Base-by-base conservation (phyloP, 371 early-diverging fungal species). In the Haplosporangium sp. region DNA sequence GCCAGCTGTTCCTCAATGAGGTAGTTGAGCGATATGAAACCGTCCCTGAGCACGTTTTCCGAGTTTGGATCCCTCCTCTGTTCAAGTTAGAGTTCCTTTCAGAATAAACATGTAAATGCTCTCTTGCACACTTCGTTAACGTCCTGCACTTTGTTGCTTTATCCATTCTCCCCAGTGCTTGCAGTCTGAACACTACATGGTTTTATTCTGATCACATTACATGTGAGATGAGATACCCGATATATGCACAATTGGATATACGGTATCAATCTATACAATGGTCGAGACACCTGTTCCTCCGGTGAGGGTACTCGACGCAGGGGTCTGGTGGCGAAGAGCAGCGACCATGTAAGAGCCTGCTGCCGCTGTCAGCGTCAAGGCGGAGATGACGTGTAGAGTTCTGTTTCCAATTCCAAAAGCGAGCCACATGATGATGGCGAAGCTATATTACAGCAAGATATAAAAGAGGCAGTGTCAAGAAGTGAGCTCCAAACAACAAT, bases 221-320 rank as follows among this genome's bases (percentile, higher is more conserved):
- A 29, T 29, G 11, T 45, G 45, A 45, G 13, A 5, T 2, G 29
- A 29, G 29, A 29, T 29, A 29, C 2, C 29, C 29, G 29, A 29
- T 29, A 29, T 4, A 29, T 29, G 29, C 29, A 29, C 48, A 40
- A 18, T 40, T 43, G 36, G 29, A 18, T 8, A 18, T 8, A n/a
- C n/a, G 6, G 12, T 10, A 38, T 6, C 29, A n/a, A n/a, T 55
- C 62, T 74, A 74, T 53, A 74, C 74, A 23, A 74, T 69, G 53
- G 74, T 74, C 8, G 74, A 74, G 5, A 74, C 74, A 38, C 74
- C 74, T 10, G 69, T 41, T 1, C 74, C 74, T 68, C 74, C 74
- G 7, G 74, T 74, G 48, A 74, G 59, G 48, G 74, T 56, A 58
- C 74, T 74, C 7, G 68, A 68, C 41, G 74, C 69, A 12, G 69